Conservation (phyloP, 257 asterid species). For the Solanum virginianum region DNA sequence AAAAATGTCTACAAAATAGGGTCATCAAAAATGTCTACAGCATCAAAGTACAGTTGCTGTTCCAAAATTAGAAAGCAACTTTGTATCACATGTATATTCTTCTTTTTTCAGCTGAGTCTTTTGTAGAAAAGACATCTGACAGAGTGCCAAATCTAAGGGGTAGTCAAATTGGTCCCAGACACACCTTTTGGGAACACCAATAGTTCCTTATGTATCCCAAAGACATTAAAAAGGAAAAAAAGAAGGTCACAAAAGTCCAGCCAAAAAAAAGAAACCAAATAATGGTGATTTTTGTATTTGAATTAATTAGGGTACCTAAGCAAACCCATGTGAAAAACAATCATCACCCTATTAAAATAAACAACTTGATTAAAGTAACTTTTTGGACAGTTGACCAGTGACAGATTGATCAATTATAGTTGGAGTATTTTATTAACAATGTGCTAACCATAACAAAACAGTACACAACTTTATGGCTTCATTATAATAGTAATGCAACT, state of each 20-base stretch:
- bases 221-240: neutral
- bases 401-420: slow-evolving; percentile 6
- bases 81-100: neutral
- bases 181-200: neutral
- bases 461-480: neutral
- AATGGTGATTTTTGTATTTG: neutral
- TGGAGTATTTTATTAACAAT: slow-evolving; percentile 4
- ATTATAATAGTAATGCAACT: neutral
- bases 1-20: neutral
- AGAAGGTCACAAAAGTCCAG: neutral
- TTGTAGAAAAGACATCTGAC: neutral
- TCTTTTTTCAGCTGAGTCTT: neutral
- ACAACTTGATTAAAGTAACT: slow-evolving; percentile 18
- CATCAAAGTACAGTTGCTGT: neutral
- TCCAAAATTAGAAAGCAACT: neutral
- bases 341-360: slow-evolving; percentile 1
- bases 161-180: neutral
- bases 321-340: neutral
- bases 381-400: slow-evolving; percentile 22
- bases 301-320: neutral
- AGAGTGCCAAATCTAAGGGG: neutral
- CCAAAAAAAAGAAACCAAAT: neutral
- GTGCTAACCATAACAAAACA: neutral
- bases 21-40: neutral
- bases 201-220: neutral